Evolutionary conservation across 2,329 filamentous ascomycete species (phyloP).

Genomic region (Davidsoniella australis): DNA sequence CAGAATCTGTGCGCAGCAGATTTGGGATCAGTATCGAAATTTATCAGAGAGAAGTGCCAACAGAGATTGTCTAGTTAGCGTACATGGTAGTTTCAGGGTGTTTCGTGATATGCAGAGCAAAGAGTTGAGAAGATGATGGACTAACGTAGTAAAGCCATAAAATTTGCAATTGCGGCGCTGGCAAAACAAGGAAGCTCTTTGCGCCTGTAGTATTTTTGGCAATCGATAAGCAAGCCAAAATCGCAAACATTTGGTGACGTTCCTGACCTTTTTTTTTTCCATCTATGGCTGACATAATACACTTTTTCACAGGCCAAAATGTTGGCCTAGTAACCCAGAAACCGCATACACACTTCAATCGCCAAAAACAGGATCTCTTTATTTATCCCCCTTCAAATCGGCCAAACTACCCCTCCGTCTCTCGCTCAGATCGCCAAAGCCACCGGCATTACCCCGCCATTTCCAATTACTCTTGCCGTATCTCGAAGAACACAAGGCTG

Average conservation of each 20-base stretch:
- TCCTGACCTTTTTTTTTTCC: too few relatives aligned
- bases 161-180: too few relatives aligned
- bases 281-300: not conserved
- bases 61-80: too few relatives aligned
- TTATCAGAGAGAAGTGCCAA: not conserved
- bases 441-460: not conserved
- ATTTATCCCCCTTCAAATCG: not conserved
- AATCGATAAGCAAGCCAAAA: slow-evolving; percentile 4
- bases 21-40: not conserved
- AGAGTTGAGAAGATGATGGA: too few relatives aligned
- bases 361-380: not conserved
- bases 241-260: too few relatives aligned
- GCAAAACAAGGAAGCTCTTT: too few relatives aligned
- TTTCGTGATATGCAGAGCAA: not conserved
- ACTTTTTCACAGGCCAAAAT: not conserved
- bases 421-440: not conserved
- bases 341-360: not conserved
- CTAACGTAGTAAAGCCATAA: too few relatives aligned
- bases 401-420: not conserved
- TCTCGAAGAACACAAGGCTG: not conserved
- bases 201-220: too few relatives aligned
- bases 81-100: not conserved
- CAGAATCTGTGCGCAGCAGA: not conserved
- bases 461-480: not conserved
- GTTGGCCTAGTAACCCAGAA: slow-evolving; percentile 2